Evolutionary conservation across 1,139 yeast genomes (phyloP).

Genomic region (Entelexis paramagnoliae): DNA sequence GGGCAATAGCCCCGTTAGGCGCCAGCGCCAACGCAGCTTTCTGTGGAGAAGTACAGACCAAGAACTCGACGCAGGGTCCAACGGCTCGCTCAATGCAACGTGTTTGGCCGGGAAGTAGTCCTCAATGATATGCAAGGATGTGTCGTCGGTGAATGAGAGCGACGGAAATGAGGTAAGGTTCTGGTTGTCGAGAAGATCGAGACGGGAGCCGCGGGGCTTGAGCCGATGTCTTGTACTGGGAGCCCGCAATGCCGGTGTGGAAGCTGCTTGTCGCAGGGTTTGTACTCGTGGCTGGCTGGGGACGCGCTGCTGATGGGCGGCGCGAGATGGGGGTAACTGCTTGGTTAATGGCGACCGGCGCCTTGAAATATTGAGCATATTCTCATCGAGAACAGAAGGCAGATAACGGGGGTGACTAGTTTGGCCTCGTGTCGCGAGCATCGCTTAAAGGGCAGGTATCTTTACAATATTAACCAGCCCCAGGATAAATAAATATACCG

Average conservation of each 20-base stretch:
- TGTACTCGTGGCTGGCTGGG: not conserved
- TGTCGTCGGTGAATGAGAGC: constrained; percentile 27
- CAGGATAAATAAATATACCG: not conserved
- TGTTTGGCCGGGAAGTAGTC: constrained; percentile 26
- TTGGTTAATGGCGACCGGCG: not conserved
- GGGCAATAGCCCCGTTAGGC: constrained; percentile 34
- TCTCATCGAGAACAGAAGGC: constrained; percentile 1
- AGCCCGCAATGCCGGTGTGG: constrained; percentile 11
- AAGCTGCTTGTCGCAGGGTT: constrained; percentile 7
- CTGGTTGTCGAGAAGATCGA: constrained; percentile 49
- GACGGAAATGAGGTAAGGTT: constrained; percentile 54
- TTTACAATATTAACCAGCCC: too few species aligned
- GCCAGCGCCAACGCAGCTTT: constrained; percentile 42
- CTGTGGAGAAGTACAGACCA: constrained; percentile 20
- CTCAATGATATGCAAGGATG: constrained; percentile 26
- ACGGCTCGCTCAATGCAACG: not conserved
- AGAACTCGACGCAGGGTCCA: not conserved
- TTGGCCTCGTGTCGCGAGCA: not conserved
- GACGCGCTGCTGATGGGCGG: not conserved
- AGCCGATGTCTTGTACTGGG: constrained; percentile 15
- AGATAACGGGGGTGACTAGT: not conserved
- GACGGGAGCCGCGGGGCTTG: constrained; percentile 37
- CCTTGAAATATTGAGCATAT: constrained; percentile 6
- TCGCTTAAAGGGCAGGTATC: not conserved
- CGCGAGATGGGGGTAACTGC: not conserved